Conservation (phyloP, 2,329 filamentous ascomycete genomes). For the Ceratocystis alfenasii region DNA sequence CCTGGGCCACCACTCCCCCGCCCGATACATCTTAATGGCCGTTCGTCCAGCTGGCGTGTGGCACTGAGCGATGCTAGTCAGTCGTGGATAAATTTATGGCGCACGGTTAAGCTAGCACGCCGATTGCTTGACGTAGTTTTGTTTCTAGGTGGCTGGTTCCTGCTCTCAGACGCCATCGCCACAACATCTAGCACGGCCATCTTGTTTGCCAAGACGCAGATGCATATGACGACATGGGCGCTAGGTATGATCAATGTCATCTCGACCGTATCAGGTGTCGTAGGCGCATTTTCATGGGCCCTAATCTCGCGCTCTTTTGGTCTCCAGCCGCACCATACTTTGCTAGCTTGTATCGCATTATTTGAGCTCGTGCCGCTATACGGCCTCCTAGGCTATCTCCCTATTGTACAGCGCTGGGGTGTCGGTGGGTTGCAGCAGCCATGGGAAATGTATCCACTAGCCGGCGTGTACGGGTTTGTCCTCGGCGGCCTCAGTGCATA, state of each 20-base stretch:
- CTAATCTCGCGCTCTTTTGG: conserved; percentile 58
- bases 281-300: conserved; percentile 84
- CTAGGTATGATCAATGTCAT: conserved; percentile 90
- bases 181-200: conserved; percentile 92
- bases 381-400: conserved; percentile 76
- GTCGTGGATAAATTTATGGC: conserved; percentile 77
- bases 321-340: conserved; percentile 71
- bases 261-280: conserved; percentile 68
- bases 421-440: conserved; percentile 78
- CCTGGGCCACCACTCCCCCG: conserved; percentile 68
- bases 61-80: conserved; percentile 58
- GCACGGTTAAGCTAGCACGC: conserved; percentile 64
- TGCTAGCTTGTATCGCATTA: conserved; percentile 77
- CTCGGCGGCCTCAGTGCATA: conserved; percentile 87
- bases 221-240: conserved; percentile 79
- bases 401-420: conserved; percentile 61
- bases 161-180: conserved; percentile 86
- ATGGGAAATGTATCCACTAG: conserved; percentile 94
- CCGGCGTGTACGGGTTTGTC: conserved; percentile 83
- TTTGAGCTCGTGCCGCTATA: conserved; percentile 92
- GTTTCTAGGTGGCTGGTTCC: conserved; percentile 83
- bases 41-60: conserved; percentile 25
- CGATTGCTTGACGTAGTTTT: conserved; percentile 60
- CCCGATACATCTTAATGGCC: conserved; percentile 26
- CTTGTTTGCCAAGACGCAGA: conserved; percentile 84